Evolutionary conservation across 805 yeast genomes (phyloP).

Genomic region (Saccharomycopsis fibuligera): DNA sequence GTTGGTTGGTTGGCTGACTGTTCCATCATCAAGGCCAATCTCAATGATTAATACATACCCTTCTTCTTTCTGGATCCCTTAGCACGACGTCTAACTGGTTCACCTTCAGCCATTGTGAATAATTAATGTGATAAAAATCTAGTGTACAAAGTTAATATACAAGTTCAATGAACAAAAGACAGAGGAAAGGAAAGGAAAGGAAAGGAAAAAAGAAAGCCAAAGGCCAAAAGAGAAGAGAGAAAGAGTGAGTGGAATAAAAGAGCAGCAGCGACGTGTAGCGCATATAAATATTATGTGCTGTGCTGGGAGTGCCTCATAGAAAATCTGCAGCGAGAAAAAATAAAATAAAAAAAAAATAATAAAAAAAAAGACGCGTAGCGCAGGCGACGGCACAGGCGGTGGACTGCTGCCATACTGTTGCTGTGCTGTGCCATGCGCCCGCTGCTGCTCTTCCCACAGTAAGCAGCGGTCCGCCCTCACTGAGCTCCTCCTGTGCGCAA

Average conservation of each 20-base stretch:
- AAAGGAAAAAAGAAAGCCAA: slow-evolving; percentile 5
- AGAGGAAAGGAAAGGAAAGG: slow-evolving; percentile 7
- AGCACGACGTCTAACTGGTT: slow-evolving; percentile 30
- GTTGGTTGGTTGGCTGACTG: too few species aligned
- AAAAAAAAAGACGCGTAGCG: too few species aligned
- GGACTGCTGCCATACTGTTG: too few species aligned
- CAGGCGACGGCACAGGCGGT: too few species aligned
- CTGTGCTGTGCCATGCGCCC: too few species aligned
- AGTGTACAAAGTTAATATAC: slow-evolving; percentile 6
- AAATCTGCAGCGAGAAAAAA: too few species aligned
- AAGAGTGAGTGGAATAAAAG: neutral
- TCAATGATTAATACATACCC: slow-evolving; percentile 18
- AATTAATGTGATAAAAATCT: neutral
- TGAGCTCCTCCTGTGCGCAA: too few species aligned
- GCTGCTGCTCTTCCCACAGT: too few species aligned
- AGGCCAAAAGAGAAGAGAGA: neutral
- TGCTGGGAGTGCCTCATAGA: too few species aligned
- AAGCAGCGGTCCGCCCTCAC: too few species aligned
- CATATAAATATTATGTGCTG: too few species aligned
- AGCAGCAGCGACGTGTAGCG: neutral
- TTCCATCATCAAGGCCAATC: neutral
- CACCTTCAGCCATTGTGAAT: slow-evolving; percentile 34
- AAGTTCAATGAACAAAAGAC: slow-evolving; percentile 1
- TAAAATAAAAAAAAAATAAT: too few species aligned
- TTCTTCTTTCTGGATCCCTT: slow-evolving; percentile 38